Evolutionary conservation across 2,329 filamentous ascomycete species (phyloP).

Genomic region (Hymenoscyphus occultus): DNA sequence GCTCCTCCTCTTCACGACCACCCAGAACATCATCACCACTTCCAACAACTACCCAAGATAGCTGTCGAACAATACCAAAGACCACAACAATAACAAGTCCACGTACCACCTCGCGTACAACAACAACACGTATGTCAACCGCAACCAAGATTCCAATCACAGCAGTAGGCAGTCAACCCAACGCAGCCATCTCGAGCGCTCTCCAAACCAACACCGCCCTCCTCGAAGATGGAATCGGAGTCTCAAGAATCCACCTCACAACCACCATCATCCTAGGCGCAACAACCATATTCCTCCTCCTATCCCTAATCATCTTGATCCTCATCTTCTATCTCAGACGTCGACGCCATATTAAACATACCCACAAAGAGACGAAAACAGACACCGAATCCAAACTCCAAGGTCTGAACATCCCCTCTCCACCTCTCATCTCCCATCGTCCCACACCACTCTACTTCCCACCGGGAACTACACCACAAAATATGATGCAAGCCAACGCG

Average conservation of each 20-base stretch:
- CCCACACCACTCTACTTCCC: neutral
- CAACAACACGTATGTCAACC: neutral
- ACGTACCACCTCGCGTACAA: neutral
- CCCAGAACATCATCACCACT: neutral
- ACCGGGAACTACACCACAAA: neutral
- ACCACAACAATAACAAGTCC: neutral
- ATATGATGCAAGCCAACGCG: neutral
- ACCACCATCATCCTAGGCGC: neutral
- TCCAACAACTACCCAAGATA: neutral
- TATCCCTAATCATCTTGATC: neutral
- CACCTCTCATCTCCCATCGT: neutral
- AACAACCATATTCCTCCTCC: neutral
- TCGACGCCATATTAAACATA: neutral
- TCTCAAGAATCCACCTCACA: neutral
- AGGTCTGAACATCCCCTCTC: neutral
- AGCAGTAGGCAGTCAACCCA: neutral
- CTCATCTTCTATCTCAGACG: neutral
- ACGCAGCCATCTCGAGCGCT: neutral
- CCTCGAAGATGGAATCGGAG: neutral
- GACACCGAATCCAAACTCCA: neutral
- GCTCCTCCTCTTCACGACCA: too few species aligned
- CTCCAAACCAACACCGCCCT: neutral
- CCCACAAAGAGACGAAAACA: neutral
- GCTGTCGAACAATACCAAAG: neutral
- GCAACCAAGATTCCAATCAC: neutral